Evolutionary conservation across 176 grass and related monocot genomes (phyloP).

Genomic region (Metroxylon sagu): DNA sequence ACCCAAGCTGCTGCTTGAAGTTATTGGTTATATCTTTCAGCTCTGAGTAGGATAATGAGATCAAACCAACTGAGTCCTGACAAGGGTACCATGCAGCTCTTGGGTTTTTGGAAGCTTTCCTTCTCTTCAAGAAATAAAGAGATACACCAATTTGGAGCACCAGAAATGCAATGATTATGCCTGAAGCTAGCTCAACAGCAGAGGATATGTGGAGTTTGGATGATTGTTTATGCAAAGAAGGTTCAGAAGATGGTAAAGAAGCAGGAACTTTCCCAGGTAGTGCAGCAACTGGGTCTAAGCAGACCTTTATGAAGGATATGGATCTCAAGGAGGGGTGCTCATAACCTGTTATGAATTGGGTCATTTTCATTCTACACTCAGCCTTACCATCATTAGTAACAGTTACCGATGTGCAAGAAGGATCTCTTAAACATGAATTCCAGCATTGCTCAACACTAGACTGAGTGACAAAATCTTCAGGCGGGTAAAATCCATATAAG

Average conservation of each 20-base stretch:
- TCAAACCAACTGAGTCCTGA: constrained; percentile 3
- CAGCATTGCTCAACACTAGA: background rate
- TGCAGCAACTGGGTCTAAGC: constrained; percentile 2
- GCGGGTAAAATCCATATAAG: constrained; percentile 4
- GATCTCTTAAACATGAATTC: background rate
- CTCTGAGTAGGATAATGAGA: constrained; percentile 3
- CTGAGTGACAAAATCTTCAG: background rate
- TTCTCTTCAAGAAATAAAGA: background rate
- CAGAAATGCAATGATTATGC: background rate
- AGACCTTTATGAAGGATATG: background rate
- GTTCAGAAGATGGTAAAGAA: background rate
- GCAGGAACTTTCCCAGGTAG: background rate
- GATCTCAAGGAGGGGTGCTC: background rate
- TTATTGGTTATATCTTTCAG: constrained; percentile 1
- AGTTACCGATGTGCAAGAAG: background rate
- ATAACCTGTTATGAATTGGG: constrained; percentile 6
- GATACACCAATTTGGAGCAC: constrained; percentile 1
- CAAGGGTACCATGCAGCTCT: background rate
- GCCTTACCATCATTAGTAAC: constrained; percentile 4
- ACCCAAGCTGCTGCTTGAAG: constrained; percentile 3
- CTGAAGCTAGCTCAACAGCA: background rate
- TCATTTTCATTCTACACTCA: background rate
- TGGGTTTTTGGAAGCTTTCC: background rate
- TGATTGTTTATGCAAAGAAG: background rate
- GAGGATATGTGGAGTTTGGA: background rate